Conservation (phyloP, 2,329 filamentous ascomycete species). For the Albophoma yamanashiensis region DNA sequence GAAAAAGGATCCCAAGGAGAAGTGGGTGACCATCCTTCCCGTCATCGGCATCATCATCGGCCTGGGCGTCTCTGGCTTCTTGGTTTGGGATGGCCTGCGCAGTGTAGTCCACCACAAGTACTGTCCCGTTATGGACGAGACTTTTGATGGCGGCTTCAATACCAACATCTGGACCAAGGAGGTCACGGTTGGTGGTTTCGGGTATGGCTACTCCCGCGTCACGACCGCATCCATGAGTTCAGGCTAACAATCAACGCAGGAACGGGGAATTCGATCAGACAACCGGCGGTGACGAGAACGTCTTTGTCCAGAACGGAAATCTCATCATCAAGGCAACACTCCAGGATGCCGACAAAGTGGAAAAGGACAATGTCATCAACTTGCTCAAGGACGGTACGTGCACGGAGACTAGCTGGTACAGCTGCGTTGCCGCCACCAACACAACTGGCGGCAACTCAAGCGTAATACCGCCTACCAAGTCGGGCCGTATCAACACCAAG, state of each 20-base stretch:
- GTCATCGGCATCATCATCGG: slow-evolving; percentile 61
- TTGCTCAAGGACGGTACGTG: slow-evolving; percentile 56
- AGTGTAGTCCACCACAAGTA: slow-evolving; percentile 68
- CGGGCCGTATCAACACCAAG: slow-evolving; percentile 68
- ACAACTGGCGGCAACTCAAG: slow-evolving; percentile 57
- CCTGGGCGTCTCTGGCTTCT: slow-evolving; percentile 54
- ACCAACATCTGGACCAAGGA: slow-evolving; percentile 61
- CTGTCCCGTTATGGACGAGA: slow-evolving; percentile 56
- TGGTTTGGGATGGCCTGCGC: slow-evolving; percentile 64
- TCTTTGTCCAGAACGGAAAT: slow-evolving; percentile 57
- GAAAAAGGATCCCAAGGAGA: slow-evolving; percentile 68
- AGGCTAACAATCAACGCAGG: slow-evolving; percentile 25
- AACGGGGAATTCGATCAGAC: slow-evolving; percentile 78
- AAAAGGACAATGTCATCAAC: slow-evolving; percentile 57
- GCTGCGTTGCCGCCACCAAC: slow-evolving; percentile 64
- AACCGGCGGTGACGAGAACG: slow-evolving; percentile 61
- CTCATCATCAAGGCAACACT: slow-evolving; percentile 70
- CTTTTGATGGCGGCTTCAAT: slow-evolving; percentile 50
- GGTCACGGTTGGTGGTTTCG: slow-evolving; percentile 63
- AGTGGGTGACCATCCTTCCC: slow-evolving; percentile 77
- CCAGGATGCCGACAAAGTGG: slow-evolving; percentile 56
- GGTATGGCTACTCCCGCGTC: slow-evolving; percentile 38
- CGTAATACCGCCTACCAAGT: slow-evolving; percentile 67
- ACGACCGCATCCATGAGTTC: neutral
- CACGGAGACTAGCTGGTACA: slow-evolving; percentile 43